A percentile compares a stretch with the other conserved stretches of the same genome.
Evolutionary conservation across 164 flowering plant genomes (phyloP).

Genomic region (Houttuynia cordata): DNA sequence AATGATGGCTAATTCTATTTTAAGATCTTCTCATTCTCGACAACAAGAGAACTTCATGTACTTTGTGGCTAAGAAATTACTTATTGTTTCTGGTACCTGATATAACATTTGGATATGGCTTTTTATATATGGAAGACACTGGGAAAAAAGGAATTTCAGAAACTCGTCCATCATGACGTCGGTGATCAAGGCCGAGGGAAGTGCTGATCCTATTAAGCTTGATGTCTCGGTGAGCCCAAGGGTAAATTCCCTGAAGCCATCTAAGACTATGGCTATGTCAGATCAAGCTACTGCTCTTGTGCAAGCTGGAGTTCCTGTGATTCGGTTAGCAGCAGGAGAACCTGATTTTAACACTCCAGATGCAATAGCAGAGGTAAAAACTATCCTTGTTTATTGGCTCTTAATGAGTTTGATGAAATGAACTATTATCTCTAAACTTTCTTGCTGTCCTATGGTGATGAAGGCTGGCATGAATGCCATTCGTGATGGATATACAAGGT

Average conservation of each 20-base stretch:
- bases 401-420: neutral
- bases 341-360: conserved; percentile 95
- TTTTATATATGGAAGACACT: conserved; percentile 15
- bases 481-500: conserved; percentile 85
- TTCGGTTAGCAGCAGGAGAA: conserved; percentile 86
- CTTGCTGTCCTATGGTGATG: neutral
- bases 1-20: neutral
- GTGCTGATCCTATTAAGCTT: conserved; percentile 24
- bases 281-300: conserved; percentile 88
- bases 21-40: neutral
- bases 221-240: conserved; percentile 73
- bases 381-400: neutral
- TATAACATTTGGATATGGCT: neutral
- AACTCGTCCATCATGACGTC: conserved; percentile 16
- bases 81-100: too few relatives aligned
- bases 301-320: conserved; percentile 87
- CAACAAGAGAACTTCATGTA: too few relatives aligned
- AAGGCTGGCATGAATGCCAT: conserved; percentile 97
- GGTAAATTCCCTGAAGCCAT: conserved; percentile 82
- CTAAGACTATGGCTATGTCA: conserved; percentile 78
- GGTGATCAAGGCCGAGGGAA: conserved; percentile 28
- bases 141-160: conserved; percentile 11
- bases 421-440: neutral
- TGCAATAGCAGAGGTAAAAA: conserved; percentile 56
- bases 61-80: too few relatives aligned